These are phyloP conservation scores for Sutorius australiensis DNA, from an alignment of 768 basidiomycete species.

Conservation along the genomic window DNA sequence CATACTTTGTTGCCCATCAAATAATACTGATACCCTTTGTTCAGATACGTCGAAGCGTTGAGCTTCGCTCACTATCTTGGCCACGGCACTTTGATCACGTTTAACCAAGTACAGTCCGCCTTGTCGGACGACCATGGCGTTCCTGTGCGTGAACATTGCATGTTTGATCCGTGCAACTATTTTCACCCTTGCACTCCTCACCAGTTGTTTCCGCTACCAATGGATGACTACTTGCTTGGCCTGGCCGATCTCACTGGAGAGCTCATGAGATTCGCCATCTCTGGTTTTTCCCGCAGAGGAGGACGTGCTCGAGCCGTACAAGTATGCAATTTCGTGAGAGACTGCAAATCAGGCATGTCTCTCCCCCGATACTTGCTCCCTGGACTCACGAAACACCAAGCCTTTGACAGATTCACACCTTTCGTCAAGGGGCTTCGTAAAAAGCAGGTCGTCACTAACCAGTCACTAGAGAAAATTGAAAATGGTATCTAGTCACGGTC, in stretches of 20 bases:
- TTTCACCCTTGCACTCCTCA: slow-evolving; percentile 2
- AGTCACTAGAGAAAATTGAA: slow-evolving; percentile 95
- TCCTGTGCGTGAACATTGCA: slow-evolving; percentile 47
- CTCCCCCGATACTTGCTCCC: not conserved
- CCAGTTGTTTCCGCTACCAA: slow-evolving; percentile 73
- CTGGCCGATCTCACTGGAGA: slow-evolving; percentile 95
- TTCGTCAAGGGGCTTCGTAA: slow-evolving; percentile 70
- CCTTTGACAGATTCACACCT: slow-evolving; percentile 75
- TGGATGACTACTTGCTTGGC: slow-evolving; percentile 88
- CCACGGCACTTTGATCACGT: slow-evolving; percentile 62
- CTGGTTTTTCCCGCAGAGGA: slow-evolving; percentile 65
- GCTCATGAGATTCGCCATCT: slow-evolving; percentile 93
- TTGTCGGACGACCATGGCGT: slow-evolving; percentile 59
- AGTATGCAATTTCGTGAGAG: slow-evolving; percentile 68
- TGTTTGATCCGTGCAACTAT: slow-evolving; percentile 2
- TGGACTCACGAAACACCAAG: slow-evolving; percentile 34
- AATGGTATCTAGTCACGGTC: slow-evolving; percentile 49
- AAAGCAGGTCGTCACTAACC: slow-evolving; percentile 82
- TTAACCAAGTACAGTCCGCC: slow-evolving; percentile 59
- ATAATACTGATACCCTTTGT: slow-evolving; percentile 20
- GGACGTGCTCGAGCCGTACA: slow-evolving; percentile 59
- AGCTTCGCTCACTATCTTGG: slow-evolving; percentile 86
- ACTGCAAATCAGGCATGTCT: slow-evolving; percentile 63
- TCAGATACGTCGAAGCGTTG: slow-evolving; percentile 82
- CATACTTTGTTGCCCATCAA: slow-evolving; percentile 1